phyloP scores from a whole-genome alignment of 768 basidiomycete genomes.

The Leccinum boreale region DNA sequence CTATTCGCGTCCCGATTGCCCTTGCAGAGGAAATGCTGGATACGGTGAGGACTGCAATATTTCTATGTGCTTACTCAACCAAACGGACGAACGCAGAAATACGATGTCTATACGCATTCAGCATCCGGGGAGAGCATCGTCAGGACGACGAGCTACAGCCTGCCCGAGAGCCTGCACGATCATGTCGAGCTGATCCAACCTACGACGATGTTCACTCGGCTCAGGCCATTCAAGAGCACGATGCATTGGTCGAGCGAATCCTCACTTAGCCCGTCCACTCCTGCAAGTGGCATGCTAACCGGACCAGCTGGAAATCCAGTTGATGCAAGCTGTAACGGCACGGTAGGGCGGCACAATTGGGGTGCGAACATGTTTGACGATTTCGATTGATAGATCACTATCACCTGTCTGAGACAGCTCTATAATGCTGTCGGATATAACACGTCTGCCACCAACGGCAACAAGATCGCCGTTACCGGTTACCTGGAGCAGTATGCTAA shows the following conservation, averaged over 20 bases:
- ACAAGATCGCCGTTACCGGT: slow-evolving; percentile 52
- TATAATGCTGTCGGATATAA: slow-evolving; percentile 51
- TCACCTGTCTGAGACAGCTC: slow-evolving; percentile 51
- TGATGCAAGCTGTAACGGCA: slow-evolving; percentile 46
- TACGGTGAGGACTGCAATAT: slow-evolving; percentile 43
- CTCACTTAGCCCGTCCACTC: background rate
- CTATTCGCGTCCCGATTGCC: slow-evolving; percentile 51
- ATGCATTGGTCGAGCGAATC: slow-evolving; percentile 29
- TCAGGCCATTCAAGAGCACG: slow-evolving; percentile 41
- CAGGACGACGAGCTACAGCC: slow-evolving; percentile 67
- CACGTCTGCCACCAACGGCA: slow-evolving; percentile 40
- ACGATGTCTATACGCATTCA: slow-evolving; percentile 57
- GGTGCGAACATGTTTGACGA: background rate
- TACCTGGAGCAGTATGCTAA: slow-evolving; percentile 58
- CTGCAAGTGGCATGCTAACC: slow-evolving; percentile 17
- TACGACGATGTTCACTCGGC: slow-evolving; percentile 62
- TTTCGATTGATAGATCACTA: slow-evolving; percentile 38
- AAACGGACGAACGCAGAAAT: slow-evolving; percentile 41
- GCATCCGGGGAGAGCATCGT: slow-evolving; percentile 52
- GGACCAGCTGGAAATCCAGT: slow-evolving; percentile 37
- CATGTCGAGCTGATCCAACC: slow-evolving; percentile 71
- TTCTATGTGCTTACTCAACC: background rate
- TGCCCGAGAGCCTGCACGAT: slow-evolving; percentile 54
- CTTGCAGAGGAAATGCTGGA: slow-evolving; percentile 69
- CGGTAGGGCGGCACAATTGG: slow-evolving; percentile 11